Base-by-base conservation (phyloP, 345 rosid species). In the Citropsis articulata region DNA sequence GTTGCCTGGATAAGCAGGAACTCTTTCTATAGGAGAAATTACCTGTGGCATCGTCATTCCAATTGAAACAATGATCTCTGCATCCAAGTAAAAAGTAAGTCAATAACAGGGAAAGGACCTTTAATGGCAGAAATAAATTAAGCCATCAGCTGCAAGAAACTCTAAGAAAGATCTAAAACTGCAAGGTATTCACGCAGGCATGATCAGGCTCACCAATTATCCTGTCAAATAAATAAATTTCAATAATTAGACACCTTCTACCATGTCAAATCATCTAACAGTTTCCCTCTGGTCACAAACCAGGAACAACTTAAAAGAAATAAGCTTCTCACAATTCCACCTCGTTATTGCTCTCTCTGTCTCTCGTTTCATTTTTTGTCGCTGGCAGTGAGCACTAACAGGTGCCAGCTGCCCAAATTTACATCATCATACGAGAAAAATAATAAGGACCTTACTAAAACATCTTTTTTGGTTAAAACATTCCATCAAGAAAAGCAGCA, bases 21-120 rank as follows among this genome's bases (percentile, higher is more conserved):
- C 62, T 81, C 89, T 88, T 71, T 91, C 89, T 56, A 81, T 68
- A 27, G 87, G 89, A 79, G 97, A 86, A 72, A 94, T 83, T 67
- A 91, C 84, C 78, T 90, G 92, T 0, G 98, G 98, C 97, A 94
- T 92, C 24, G 98, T 88, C 98, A 94, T 94, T 21, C 98, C 98
- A 0, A 90, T 89, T 25, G 98, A 92, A 24, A 94, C 94, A 74
- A 92, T 90, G 48, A 94, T 94, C 84, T 94, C 97, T 94, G 94
- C 77, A 81, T 28, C 79, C 75, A 28, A 28, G 55, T 59, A 68
- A 30, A 69, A 35, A 24, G 63, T 9, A 45, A 24, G 71, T 69
- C 60, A 64, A 72, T 30, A 57, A 21, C 33, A 56, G 27, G 30
- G 31, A 40, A 67, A 31, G 22, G 30, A 57, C 50, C 19, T 25